Conservation (phyloP, 164 flowering plant genomes). For the Euptelea pleiosperma region DNA sequence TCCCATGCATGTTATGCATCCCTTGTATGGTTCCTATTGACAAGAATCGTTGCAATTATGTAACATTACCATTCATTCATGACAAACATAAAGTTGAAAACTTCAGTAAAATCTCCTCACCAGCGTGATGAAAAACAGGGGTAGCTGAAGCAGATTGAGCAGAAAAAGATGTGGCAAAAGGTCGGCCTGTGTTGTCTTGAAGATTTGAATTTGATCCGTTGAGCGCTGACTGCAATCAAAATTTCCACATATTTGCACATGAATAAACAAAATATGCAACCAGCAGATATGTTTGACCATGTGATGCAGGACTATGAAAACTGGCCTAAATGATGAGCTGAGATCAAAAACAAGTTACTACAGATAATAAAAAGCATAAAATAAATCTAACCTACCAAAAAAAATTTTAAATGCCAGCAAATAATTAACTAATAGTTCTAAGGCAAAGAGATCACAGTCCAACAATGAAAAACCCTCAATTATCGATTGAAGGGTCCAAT, state of each 20-base stretch:
- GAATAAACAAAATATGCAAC: not conserved
- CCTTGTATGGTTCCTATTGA: conserved; percentile 62
- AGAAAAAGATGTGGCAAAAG: conserved; percentile 36
- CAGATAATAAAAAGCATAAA: no score
- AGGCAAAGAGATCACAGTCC: no score
- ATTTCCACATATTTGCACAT: not conserved
- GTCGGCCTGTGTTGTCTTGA: conserved; percentile 32
- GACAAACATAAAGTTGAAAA: not conserved
- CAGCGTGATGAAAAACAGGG: conserved; percentile 36
- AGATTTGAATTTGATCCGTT: conserved; percentile 36
- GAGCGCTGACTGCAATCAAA: conserved; percentile 33
- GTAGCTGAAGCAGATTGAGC: conserved; percentile 35
- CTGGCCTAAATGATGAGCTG: no score
- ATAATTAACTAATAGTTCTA: no score
- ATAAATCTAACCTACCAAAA: no score
- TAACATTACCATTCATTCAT: not conserved
- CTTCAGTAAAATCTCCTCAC: conserved; percentile 16
- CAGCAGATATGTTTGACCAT: no score
- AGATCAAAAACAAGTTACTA: no score
- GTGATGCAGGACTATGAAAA: no score
- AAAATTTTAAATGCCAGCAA: no score
- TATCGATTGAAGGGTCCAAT: no score
- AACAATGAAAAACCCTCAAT: no score
- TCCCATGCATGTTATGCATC: conserved; percentile 70
- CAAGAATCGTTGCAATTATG: not conserved